Evolutionary conservation across 148 eudicot species (phyloP).

Genomic region (Linanthus parryae): DNA sequence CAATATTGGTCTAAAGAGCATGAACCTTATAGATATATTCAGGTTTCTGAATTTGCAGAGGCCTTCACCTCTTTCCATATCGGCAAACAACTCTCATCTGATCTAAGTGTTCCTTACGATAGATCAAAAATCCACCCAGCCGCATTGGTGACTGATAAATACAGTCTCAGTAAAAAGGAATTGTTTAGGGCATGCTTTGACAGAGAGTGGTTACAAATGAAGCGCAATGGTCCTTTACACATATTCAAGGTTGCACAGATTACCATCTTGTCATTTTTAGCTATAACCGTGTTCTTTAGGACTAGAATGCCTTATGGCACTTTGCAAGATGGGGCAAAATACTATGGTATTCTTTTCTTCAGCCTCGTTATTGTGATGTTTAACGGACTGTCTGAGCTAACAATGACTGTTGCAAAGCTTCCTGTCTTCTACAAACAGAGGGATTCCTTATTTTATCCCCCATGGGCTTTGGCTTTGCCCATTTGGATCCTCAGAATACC

Average conservation of each 20-base stretch:
- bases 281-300: constrained; percentile 35
- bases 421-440: constrained; percentile 39
- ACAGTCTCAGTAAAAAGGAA: constrained; percentile 28
- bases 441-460: constrained; percentile 30
- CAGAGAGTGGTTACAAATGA: constrained; percentile 39
- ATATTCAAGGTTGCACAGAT: constrained; percentile 34
- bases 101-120: constrained; percentile 30
- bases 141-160: constrained; percentile 29
- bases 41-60: constrained; percentile 26
- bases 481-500: constrained; percentile 39
- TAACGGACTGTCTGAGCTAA: constrained; percentile 37
- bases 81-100: constrained; percentile 17
- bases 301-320: constrained; percentile 31
- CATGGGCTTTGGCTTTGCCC: constrained; percentile 40
- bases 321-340: constrained; percentile 23
- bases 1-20: constrained; percentile 37
- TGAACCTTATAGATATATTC: constrained; percentile 29
- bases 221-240: constrained; percentile 26
- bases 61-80: constrained; percentile 23
- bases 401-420: constrained; percentile 26
- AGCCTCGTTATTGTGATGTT: constrained; percentile 40
- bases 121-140: constrained; percentile 27
- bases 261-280: constrained; percentile 24
- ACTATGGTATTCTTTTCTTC: constrained; percentile 34
- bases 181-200: constrained; percentile 31